phyloP scores from a whole-genome alignment of 768 basidiomycete species.

The Suillus plorans region DNA sequence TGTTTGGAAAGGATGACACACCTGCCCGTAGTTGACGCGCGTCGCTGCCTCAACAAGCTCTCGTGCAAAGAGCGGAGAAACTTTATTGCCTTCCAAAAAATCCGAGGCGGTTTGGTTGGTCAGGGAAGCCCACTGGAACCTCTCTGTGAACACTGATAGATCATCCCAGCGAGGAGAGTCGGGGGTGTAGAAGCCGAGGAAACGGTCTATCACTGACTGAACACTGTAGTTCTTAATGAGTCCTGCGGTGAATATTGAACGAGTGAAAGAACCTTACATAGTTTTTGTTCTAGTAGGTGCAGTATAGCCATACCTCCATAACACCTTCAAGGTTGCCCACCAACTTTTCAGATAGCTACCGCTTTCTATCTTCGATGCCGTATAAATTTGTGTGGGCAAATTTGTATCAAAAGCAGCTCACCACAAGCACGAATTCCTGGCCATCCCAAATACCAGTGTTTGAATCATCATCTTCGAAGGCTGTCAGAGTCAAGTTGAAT shows the following conservation, averaged over 20 bases:
- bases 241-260: neutral
- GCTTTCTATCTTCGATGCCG: conserved; percentile 40
- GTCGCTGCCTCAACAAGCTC: conserved; percentile 83
- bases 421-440: conserved; percentile 60
- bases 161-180: conserved; percentile 61
- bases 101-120: conserved; percentile 53
- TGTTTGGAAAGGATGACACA: conserved; percentile 23
- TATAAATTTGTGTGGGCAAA: conserved; percentile 1
- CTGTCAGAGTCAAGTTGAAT: conserved; percentile 63
- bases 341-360: conserved; percentile 41
- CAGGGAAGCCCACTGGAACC: conserved; percentile 50
- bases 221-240: conserved; percentile 42
- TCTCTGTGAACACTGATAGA: conserved; percentile 54
- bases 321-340: conserved; percentile 71
- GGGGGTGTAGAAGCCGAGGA: conserved; percentile 54
- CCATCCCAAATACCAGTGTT: conserved; percentile 84
- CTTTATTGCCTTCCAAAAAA: conserved; percentile 53
- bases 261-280: conserved; percentile 39
- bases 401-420: conserved; percentile 31
- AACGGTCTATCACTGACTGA: conserved; percentile 47
- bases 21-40: conserved; percentile 84
- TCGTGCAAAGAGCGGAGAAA: conserved; percentile 56
- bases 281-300: conserved; percentile 57
- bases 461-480: conserved; percentile 49
- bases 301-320: conserved; percentile 76